Conservation (phyloP, 176 grass and related monocot genomes). For the Zea luxurians region DNA sequence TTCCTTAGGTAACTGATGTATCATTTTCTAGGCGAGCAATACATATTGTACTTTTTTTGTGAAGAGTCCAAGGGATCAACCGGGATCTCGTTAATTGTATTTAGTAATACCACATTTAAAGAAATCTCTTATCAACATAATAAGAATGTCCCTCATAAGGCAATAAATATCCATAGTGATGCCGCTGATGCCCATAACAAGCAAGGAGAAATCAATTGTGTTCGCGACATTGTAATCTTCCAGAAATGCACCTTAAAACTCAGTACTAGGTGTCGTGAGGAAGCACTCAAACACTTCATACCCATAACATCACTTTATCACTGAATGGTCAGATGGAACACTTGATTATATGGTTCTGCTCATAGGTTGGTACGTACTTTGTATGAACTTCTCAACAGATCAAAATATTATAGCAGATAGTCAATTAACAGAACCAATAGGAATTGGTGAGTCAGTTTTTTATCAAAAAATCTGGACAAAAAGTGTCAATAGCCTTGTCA, state of each 20-base stretch:
- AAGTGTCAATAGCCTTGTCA: background rate
- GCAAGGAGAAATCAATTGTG: conserved; percentile 6
- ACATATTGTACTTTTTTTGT: background rate
- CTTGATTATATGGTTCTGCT: background rate
- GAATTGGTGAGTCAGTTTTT: background rate
- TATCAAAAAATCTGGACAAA: conserved; percentile 10
- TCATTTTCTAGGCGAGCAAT: background rate
- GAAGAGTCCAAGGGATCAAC: background rate
- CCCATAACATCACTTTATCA: background rate
- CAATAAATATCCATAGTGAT: background rate
- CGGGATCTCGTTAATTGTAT: background rate
- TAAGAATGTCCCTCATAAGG: background rate
- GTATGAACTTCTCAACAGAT: background rate
- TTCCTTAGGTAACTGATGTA: background rate
- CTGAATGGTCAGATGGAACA: background rate
- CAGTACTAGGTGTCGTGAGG: background rate
- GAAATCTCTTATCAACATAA: background rate
- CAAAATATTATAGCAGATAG: background rate
- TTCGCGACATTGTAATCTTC: background rate
- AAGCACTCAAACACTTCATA: background rate
- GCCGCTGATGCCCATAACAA: background rate
- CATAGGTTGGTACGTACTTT: background rate
- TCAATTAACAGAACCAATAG: background rate
- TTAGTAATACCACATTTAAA: background rate
- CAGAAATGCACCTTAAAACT: background rate